Base-by-base conservation (phyloP, 495 filamentous ascomycete genomes). In the Aspergillus olivimuriae region DNA sequence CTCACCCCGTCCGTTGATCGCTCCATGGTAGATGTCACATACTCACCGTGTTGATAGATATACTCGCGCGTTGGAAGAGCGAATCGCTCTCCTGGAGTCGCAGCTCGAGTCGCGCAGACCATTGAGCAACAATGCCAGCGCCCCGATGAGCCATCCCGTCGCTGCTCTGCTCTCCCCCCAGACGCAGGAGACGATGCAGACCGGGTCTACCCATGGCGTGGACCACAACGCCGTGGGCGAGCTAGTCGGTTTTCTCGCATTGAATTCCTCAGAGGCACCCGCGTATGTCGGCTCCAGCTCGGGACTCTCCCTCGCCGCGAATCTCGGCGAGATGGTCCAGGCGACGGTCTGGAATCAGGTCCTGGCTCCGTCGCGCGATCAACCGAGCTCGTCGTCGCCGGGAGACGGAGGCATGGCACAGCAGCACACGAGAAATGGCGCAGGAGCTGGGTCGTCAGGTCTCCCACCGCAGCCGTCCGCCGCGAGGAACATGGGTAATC, bases 251-350 rank as follows among this genome's bases (percentile, higher is more conserved):
- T 69, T 77, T 20, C 60, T 77, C 26, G 69, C 72, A 8, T 56
- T 77, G 19, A 73, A 65, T 46, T 61, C 62, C 4, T 61, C 63
- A 5, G 72, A 75, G 44, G 68, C 72, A 5, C 69, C 69, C 12
- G 70, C 70, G 23, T 77, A 77, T 47, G 67, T 77, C n/a, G 71
- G 72, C 31, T 68, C 72, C 17, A 74, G 72, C 44, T 75, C 71
- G 4, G 73, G 73, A 10, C 60, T 77, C 19, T 65, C 70, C 11
- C 47, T 77, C 28, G 72, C 71, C 15, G 60, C 66, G 4, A 68
- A 73, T 41, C 46, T 77, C 15, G 71, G 73, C 11, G 71, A 77
- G 41, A 75, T 77, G 71, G 73, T 75, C 16, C 71, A 74, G 42
- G 65, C 68, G 1, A 75, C 71, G 16, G 69, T 75, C 7, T 76